phyloP scores from a whole-genome alignment of 805 yeast genomes.

The Zygosaccharomyces lentus region DNA sequence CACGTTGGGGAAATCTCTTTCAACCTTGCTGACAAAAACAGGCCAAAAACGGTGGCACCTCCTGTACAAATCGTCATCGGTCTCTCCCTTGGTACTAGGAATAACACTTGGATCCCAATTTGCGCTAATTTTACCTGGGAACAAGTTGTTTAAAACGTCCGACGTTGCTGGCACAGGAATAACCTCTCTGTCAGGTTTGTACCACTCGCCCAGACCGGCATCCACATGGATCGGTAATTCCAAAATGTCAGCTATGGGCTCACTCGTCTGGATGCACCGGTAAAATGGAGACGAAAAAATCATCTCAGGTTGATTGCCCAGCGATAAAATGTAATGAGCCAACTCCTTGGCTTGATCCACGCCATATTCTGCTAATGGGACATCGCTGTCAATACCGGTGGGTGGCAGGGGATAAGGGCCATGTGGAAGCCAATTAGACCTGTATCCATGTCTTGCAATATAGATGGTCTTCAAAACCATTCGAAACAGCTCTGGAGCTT shows the following conservation, averaged over 20 bases:
- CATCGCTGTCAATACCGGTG: constrained; percentile 88
- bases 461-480: constrained; percentile 58
- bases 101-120: constrained; percentile 52
- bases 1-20: constrained; percentile 52
- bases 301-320: constrained; percentile 58
- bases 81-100: constrained; percentile 71
- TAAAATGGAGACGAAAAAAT: constrained; percentile 82
- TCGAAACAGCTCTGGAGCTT: neutral
- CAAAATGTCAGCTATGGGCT: constrained; percentile 60
- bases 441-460: constrained; percentile 81
- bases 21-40: constrained; percentile 54
- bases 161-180: constrained; percentile 67
- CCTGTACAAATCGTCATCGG: constrained; percentile 59
- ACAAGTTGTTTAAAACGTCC: constrained; percentile 47
- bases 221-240: constrained; percentile 63
- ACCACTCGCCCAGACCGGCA: constrained; percentile 91
- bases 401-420: constrained; percentile 76
- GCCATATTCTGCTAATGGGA: constrained; percentile 84
- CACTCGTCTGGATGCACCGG: constrained; percentile 78
- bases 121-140: constrained; percentile 43
- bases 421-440: constrained; percentile 75
- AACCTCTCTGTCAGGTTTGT: constrained; percentile 58
- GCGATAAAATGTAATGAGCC: constrained; percentile 52
- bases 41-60: constrained; percentile 57
- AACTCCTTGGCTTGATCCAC: constrained; percentile 81